Evolutionary conservation across 2,329 filamentous ascomycete genomes (phyloP), one percentile per base, ranked within the genome.

Genomic region (Capronia coronata): DNA sequence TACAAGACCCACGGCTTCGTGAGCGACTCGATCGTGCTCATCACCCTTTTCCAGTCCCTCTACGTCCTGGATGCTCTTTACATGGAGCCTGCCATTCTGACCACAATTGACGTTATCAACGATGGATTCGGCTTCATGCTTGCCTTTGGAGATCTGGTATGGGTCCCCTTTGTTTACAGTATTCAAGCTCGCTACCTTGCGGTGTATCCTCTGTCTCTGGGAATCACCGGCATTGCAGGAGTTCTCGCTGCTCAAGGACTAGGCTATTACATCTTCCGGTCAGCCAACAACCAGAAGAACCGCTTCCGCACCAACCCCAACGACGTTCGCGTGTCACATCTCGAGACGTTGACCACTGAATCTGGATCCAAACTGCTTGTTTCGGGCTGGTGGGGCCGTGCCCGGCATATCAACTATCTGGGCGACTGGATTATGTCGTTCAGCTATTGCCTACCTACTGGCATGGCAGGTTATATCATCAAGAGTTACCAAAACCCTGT

Each of bases 101-200:
- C 90, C 1, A 96, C 89, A 25, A 96, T 97, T 71, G 91, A 97
- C 64, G 85, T 96, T 58, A 94, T 84, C 44, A 87, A 83, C 35
- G 91, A 97, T 61, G 91, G 91, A 4, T 95, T 97, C 60, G 91
- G 91, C 46, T 88, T 88, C 72, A 97, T 97, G 91, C 77, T 97
- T 27, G 76, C 87, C 1, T 96, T 96, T 65, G 91, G 89, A 48
- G 91, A 97, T 62, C 75, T 96, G 4, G 86, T 86, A 54, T 97
- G 91, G 91, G 79, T 96, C 2, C 91, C 91, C 0, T 94, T 94
- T 66, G 76, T 87, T 51, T 97, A 95, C 75, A 86, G 82, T 14
- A 74, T 87, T 29, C 90, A 94, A 68, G 82, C 84, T 6, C 82
- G 87, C 37, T 97, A 96, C 67, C 80, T 97, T 4, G 79, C 89